Evolutionary conservation across 2,329 filamentous ascomycete genomes (phyloP).

Genomic region (Apiospora marii): DNA sequence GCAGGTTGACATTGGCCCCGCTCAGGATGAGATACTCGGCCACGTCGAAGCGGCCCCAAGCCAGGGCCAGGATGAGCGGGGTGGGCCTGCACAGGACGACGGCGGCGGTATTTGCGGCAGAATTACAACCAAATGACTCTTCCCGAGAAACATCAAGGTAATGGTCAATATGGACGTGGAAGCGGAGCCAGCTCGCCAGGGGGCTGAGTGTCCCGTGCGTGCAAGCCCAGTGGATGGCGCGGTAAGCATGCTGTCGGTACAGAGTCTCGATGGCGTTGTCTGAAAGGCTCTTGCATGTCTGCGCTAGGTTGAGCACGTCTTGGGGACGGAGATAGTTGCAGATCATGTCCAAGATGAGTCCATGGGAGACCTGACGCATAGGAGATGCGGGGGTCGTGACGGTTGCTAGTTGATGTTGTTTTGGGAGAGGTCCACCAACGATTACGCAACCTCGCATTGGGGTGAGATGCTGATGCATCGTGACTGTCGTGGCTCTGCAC

Average conservation of each 20-base stretch:
- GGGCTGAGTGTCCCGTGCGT: neutral
- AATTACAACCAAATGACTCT: fast-evolving
- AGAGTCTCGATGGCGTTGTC: neutral
- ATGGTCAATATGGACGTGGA: no score
- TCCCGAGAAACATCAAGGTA: neutral
- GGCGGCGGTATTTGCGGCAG: neutral
- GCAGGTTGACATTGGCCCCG: neutral
- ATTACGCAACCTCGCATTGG: neutral
- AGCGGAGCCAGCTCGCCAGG: neutral
- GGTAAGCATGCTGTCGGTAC: neutral
- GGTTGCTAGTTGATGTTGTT: neutral
- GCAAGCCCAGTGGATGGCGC: neutral
- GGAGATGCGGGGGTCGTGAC: neutral
- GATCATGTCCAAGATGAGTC: neutral
- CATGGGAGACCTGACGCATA: neutral
- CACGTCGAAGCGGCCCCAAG: neutral
- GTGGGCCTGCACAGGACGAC: neutral
- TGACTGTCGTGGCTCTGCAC: neutral
- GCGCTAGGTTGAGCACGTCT: neutral
- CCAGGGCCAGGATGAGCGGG: neutral
- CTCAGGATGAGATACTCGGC: neutral
- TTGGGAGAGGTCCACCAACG: no score
- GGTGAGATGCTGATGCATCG: neutral
- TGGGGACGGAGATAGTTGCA: neutral
- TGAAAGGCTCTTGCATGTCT: neutral